Evolutionary conservation across 2,329 filamentous ascomycete species (phyloP), one percentile per base, ranked within the genome.

Genomic region (Madurella fahalii): DNA sequence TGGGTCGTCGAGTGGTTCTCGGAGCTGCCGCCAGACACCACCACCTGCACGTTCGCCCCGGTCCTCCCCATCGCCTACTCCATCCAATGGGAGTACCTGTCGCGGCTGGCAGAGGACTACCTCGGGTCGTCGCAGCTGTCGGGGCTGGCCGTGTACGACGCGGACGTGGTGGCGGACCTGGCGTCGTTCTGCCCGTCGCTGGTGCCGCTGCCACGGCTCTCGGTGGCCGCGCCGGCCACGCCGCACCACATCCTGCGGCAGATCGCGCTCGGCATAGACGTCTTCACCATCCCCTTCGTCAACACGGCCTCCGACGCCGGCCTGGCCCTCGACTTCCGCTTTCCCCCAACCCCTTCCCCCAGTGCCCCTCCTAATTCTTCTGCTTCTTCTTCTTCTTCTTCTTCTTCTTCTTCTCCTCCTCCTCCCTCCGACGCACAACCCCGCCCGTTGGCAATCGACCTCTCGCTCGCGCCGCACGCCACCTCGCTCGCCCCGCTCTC

Each of bases 211-310:
- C 87, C 91, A 1, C 84, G 88, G 7, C 72, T 99, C 16, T 89
- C 87, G 1, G 79, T 96, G 58, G 83, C 87, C 56, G 76, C 83
- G 3, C 84, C 87, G 1, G 69, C 73, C 1, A 87, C 82, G 2
- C 93, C 94, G 0, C 88, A 92, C 45, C 83, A 89, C 20, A 72
- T 96, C 12, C 79, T 99, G 1, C 79, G 84, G 4, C 89, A 94
- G 51, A 74, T 96, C 17, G 75, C 82, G 0, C 77, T 89, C 1
- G 94, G 94, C 5, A 78, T 91, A 48, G 94, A 99, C 67, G 61
- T 96, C 16, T 83, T 94, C 67, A 84, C 86, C 0, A 71, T 94
- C 1, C 86, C 90, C 0, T 94, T 96, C 65, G 73, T 94, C 50
- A 84, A 84, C 50, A 74, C 75, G 34, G 80, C 83, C 4, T 94